Evolutionary conservation across 2,329 filamentous ascomycete genomes (phyloP), one percentile per base, ranked within the genome.

Genomic region (Botryotinia narcissicola): DNA sequence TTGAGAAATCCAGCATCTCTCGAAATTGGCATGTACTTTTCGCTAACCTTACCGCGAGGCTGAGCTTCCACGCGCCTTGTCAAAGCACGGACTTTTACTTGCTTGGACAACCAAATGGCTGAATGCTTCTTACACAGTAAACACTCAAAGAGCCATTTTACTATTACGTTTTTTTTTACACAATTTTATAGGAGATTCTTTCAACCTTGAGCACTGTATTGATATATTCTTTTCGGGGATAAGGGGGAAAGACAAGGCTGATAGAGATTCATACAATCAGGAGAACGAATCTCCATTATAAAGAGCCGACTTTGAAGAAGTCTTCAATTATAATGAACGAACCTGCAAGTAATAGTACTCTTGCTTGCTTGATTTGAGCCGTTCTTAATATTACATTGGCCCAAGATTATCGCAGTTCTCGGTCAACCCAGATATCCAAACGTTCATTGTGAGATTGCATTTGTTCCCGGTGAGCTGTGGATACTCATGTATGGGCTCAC

Each of bases 11-110:
- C 54, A 57, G n/a, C n/a, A 29, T 69, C 51, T 42, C 22, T 69
- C 35, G 66, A 69, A 68, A 69, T 25, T 42, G 48, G 42, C 18
- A 42, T 69, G 66, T 20, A 32, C 66, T 57, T 68, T 68, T 69
- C 66, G 66, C 66, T 69, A 69, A 37, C n/a, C 25, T 42, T 40
- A 42, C 25, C 48, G 48, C 48, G 22, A 69, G 66, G 66, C 66
- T 69, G 66, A 59, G 35, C 25, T 54, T 54, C n/a, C 35, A 54
- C 16, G 20, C 42, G 20, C 42, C 62, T 25, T 22, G 29, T 66
- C 46, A 68, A 25, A 68, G n/a, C n/a, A 42, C 42, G 48, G 66
- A 5, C 20, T 22, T 42, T 2, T 32, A 32, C 3, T 57, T 68
- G 16, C 22, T 42, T 29, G 42, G 37, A 37, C 44, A 66, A 62